A percentile compares a stretch with the other conserved stretches of the same genome.
phyloP scores from a whole-genome alignment of 169 alveolate genomes.

The Plasmodium yoelii region DNA sequence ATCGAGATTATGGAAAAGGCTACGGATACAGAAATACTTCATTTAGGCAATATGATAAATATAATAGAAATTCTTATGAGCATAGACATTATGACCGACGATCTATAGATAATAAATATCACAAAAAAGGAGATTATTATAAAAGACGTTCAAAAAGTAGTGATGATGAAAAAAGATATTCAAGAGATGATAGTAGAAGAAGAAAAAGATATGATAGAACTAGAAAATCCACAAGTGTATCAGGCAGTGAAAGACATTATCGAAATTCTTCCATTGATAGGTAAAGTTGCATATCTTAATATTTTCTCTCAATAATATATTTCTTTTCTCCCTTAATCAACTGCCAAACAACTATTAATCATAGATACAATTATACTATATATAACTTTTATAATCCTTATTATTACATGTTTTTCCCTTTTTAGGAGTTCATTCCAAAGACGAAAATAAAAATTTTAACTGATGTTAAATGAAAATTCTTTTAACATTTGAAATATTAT shows the following conservation, averaged over 20 bases:
- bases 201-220: conserved; percentile 51
- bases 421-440: conserved; percentile 46
- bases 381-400: background rate
- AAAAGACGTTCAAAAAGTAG: conserved; percentile 27
- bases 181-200: conserved; percentile 68
- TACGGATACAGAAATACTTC: conserved; percentile 40
- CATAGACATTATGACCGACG: conserved; percentile 54
- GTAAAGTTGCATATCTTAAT: conserved; percentile 6
- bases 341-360: background rate
- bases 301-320: background rate
- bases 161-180: conserved; percentile 36
- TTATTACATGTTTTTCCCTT: background rate
- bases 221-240: conserved; percentile 56
- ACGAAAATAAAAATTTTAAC: conserved; percentile 17
- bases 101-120: conserved; percentile 55
- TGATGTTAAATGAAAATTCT: background rate
- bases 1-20: conserved; percentile 17
- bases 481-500: no score
- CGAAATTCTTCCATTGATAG: conserved; percentile 40
- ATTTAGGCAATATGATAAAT: conserved; percentile 39
- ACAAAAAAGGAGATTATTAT: conserved; percentile 57
- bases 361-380: background rate
- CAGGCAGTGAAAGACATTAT: conserved; percentile 48
- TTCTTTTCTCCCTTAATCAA: background rate
- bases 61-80: conserved; percentile 46